Evolutionary conservation across 2,329 filamentous ascomycete species (phyloP), one percentile per base, ranked within the genome.

Genomic region (Curvularia spicifera): DNA sequence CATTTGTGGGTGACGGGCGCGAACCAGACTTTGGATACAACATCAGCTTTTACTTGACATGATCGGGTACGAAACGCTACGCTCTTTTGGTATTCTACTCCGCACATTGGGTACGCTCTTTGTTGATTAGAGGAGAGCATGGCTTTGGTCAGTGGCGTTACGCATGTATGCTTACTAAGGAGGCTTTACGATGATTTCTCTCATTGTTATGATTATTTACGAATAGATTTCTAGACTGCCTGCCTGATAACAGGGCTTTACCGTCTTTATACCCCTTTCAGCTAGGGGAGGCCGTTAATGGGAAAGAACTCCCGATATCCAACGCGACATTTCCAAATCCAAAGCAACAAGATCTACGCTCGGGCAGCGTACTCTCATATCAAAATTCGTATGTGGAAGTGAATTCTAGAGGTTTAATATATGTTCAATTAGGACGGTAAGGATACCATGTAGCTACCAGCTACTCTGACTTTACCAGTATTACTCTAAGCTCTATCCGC

Each of bases 1-100:
- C 51, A 57, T 35, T 50, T 53, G 39, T 13, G 39, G 42, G 43
- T 47, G 12, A 50, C 24, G 33, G 59, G 29, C 50, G 47, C 39
- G 51, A 56, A 37, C 57, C 28, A 50, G 63, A 63, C 57, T 51
- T 59, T 66, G 61, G 53, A 48, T 66, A 59, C 39, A 52, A 64
- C 60, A 57, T 64, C 55, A 59, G 62, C 24, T 28, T 53, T 44
- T 35, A 42, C 46, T 22, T 54, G 42, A 51, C 43, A 53, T 35
- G 22, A 20, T 40, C n/a, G 45, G 20, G 40, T 31, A 58, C 22
- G 40, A 37, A 29, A 29, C 31, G 45, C 51, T 51, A 64, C 59
- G 50, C 44, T 64, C 61, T 47, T 57, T 61, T 57, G 33, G 56
- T 45, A 56, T 56, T 35, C 37, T 3, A 29, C n/a, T 31, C 47